Evolutionary conservation across 345 rosid species (phyloP), one percentile per base, ranked within the genome.

Genomic region (Viola odorata): DNA sequence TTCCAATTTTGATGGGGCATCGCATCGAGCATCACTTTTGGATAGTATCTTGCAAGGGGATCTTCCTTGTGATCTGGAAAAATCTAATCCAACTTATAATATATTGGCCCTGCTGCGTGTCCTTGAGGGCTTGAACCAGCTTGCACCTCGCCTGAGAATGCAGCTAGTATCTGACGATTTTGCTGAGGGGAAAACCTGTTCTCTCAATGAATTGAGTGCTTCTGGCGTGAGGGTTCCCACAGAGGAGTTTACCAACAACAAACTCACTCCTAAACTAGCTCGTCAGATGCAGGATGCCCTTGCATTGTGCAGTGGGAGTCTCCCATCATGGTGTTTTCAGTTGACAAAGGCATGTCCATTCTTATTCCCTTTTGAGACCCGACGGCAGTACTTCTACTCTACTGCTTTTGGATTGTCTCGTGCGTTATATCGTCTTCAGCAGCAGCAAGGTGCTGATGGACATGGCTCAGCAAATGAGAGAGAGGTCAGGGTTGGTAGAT

Each of bases 351-450:
- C 99, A 50, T 95, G 99, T 65, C 96, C 99, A 0, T 95, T 91
- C 68, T 78, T 95, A 79, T 95, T 95, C 77, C 99, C 99, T 45
- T 95, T 95, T 75, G 96, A 95, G 80, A 95, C 86, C 4, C 91
- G 98, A 16, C 73, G 99, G 61, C 99, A 95, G 66, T 95, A 88
- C 73, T 95, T 95, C 69, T 86, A 88, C 69, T 91, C 99, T 23
- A 95, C 99, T 65, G 98, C 98, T 64, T 95, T 95, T 80, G 99
- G 99, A 64, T 73, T 95, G 68, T 95, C 99, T 50, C 96, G 99
- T 63, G 99, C 99, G 23, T 76, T 95, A 69, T 76, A 82, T 72
- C 99, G 98, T 61, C 91, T 91, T 45, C 99, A 95, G 82, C 99
- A 95, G 88, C 96, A 88, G 74, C 99, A 95, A 78, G 96, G 99